phyloP scores from a whole-genome alignment of 371 early-diverging fungal species.

The Zychaea mexicana region DNA sequence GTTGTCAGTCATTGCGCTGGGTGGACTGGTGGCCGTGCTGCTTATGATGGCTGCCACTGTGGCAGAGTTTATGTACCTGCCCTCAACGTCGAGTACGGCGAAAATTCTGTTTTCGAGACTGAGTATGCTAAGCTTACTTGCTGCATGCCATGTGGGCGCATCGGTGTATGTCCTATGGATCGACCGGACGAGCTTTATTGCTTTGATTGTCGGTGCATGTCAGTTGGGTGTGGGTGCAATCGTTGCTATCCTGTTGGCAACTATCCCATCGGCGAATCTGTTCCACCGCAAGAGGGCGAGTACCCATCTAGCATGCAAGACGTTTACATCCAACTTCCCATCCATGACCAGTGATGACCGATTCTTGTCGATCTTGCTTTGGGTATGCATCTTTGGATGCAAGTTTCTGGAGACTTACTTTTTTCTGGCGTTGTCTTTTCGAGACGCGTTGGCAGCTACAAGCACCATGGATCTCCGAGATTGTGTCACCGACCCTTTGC shows the following conservation, averaged over 20 bases:
- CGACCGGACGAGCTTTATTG: slow-evolving; percentile 36
- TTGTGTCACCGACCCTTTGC: slow-evolving; percentile 54
- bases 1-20: slow-evolving; percentile 68
- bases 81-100: slow-evolving; percentile 49
- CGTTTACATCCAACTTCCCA: slow-evolving; percentile 83
- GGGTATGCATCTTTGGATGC: slow-evolving; percentile 76
- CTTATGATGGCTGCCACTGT: slow-evolving; percentile 67
- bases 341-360: slow-evolving; percentile 66
- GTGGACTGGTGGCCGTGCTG: slow-evolving; percentile 73
- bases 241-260: slow-evolving; percentile 62
- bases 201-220: slow-evolving; percentile 60
- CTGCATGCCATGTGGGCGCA: slow-evolving; percentile 65
- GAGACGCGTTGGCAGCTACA: slow-evolving; percentile 73
- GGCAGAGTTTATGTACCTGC: slow-evolving; percentile 74
- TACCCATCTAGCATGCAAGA: slow-evolving; percentile 62
- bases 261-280: slow-evolving; percentile 65
- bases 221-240: slow-evolving; percentile 72
- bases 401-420: slow-evolving; percentile 86
- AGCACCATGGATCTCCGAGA: slow-evolving; percentile 50
- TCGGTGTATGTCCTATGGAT: slow-evolving; percentile 59
- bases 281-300: slow-evolving; percentile 48
- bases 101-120: slow-evolving; percentile 63
- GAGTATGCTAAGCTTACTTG: slow-evolving; percentile 56
- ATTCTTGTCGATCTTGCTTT: slow-evolving; percentile 70
- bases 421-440: slow-evolving; percentile 79